phyloP scores from a whole-genome alignment of 148 eudicot species.

The Amaranthus hypochondriacus region DNA sequence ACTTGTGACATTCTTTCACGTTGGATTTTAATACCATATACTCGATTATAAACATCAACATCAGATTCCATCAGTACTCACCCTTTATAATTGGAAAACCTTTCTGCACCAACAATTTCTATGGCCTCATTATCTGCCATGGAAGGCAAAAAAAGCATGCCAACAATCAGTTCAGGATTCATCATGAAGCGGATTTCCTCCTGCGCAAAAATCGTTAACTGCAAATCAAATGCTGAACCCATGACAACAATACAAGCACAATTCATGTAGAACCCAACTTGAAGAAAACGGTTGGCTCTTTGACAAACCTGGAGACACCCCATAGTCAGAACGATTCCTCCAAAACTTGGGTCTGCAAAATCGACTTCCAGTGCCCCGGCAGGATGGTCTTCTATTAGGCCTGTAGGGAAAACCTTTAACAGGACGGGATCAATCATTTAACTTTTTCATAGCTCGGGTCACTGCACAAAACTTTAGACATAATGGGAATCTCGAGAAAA shows the following conservation, averaged over 20 bases:
- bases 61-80: constrained; percentile 26
- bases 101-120: constrained; percentile 73
- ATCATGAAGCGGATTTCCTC: constrained; percentile 95
- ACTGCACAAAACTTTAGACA: too few species aligned
- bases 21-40: too few species aligned
- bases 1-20: too few species aligned
- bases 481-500: neutral
- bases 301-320: constrained; percentile 76
- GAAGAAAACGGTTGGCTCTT: neutral
- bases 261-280: neutral
- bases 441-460: neutral
- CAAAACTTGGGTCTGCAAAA: constrained; percentile 73
- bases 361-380: constrained; percentile 70
- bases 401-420: constrained; percentile 49
- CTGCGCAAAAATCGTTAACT: constrained; percentile 25
- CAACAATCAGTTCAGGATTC: constrained; percentile 75
- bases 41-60: neutral
- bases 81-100: constrained; percentile 77
- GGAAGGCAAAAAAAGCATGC: constrained; percentile 82
- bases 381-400: constrained; percentile 75
- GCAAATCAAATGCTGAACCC: neutral
- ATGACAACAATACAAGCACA: too few species aligned
- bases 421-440: neutral
- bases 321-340: constrained; percentile 64
- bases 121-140: constrained; percentile 88